Evolutionary conservation across 2,329 filamentous ascomycete genomes (phyloP).

Genomic region (Pseudocercospora pini-densiflorae): DNA sequence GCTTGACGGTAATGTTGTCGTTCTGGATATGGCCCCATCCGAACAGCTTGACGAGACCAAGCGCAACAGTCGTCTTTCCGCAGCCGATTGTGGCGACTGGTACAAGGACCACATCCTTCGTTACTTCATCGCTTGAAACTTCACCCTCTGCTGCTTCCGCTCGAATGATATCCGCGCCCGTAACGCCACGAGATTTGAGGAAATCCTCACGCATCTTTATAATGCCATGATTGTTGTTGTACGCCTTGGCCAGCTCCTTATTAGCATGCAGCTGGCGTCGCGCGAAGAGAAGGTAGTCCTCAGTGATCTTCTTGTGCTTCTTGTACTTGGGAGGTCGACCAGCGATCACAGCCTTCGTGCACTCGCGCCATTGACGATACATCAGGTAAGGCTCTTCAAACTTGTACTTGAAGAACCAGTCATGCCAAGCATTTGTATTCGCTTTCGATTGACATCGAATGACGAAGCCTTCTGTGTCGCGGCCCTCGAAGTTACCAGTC

Average conservation of each 20-base stretch:
- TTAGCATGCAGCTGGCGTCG: conserved; percentile 72
- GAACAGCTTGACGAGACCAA: conserved; percentile 82
- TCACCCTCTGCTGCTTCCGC: conserved; percentile 65
- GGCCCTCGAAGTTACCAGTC: conserved; percentile 85
- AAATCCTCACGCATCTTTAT: conserved; percentile 90
- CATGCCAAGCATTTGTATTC: conserved; percentile 61
- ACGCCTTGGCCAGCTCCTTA: conserved; percentile 69
- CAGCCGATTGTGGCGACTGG: conserved; percentile 94
- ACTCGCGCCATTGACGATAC: conserved; percentile 99
- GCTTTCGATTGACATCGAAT: conserved; percentile 77
- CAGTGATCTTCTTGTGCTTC: conserved; percentile 88
- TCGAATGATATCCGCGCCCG: conserved; percentile 85
- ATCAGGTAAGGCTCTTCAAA: conserved; percentile 99
- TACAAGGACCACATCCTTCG: conserved; percentile 75
- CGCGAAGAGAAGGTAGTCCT: conserved; percentile 86
- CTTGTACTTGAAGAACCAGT: conserved; percentile 99
- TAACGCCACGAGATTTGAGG: conserved; percentile 78
- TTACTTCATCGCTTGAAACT: conserved; percentile 59
- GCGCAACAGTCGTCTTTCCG: conserved; percentile 90
- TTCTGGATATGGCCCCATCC: conserved; percentile 95
- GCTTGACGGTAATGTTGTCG: conserved; percentile 85
- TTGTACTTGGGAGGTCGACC: conserved; percentile 75
- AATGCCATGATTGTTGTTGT: conserved; percentile 91
- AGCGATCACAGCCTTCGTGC: conserved; percentile 84
- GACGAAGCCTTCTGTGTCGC: conserved; percentile 96